phyloP scores from a whole-genome alignment of 495 filamentous ascomycete genomes.

The Lindgomyces ingoldianus region DNA sequence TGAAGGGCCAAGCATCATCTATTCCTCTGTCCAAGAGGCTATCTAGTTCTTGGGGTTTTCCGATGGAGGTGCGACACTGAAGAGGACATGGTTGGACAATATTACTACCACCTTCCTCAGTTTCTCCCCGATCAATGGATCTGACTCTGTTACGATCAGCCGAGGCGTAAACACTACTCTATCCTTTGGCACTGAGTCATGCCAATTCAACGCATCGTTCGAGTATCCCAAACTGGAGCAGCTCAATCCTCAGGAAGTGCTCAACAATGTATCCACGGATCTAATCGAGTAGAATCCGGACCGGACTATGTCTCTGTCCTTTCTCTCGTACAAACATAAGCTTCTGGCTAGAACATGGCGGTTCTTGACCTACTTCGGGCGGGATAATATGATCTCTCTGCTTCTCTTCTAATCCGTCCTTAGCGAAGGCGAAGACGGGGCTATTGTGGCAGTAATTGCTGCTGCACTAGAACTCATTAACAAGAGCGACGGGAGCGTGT shows the following conservation, averaged over 20 bases:
- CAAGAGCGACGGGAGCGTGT: conserved; percentile 58
- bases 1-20: conserved; percentile 57
- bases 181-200: conserved; percentile 54
- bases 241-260: conserved; percentile 51
- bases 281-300: conserved; percentile 51
- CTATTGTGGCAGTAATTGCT: conserved; percentile 62
- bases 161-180: conserved; percentile 45
- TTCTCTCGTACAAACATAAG: conserved; percentile 64
- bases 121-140: conserved; percentile 45
- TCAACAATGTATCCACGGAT: conserved; percentile 51
- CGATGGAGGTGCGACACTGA: conserved; percentile 51
- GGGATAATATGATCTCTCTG: conserved; percentile 63
- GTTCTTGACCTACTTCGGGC: conserved; percentile 67
- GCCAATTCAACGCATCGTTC: conserved; percentile 59
- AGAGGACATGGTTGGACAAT: conserved; percentile 63
- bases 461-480: conserved; percentile 63
- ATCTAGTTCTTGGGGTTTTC: conserved; percentile 47
- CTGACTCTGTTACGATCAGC: conserved; percentile 42
- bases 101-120: conserved; percentile 55
- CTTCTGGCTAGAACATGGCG: conserved; percentile 66
- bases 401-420: conserved; percentile 60
- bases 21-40: conserved; percentile 56
- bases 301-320: conserved; percentile 57
- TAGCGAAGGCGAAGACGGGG: conserved; percentile 56
- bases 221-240: conserved; percentile 63